Conservation (phyloP, 805 yeast genomes). For the Candida sonorensis region DNA sequence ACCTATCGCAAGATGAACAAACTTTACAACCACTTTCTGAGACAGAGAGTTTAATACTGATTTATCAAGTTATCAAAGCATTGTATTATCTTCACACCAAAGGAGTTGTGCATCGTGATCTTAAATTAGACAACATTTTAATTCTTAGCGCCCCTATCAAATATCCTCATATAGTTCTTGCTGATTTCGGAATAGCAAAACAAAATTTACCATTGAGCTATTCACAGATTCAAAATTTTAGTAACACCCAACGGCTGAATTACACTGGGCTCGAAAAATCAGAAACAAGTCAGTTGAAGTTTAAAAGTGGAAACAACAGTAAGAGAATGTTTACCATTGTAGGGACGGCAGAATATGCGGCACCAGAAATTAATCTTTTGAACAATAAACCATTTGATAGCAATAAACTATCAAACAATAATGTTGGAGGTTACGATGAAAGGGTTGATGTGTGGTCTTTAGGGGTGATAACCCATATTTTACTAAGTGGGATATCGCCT, state of each 20-base stretch:
- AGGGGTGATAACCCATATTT: conserved; percentile 52
- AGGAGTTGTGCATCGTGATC: conserved; percentile 58
- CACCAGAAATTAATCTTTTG: conserved; percentile 59
- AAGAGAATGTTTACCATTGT: conserved; percentile 23
- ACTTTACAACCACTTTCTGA: conserved; percentile 39
- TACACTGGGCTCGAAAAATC: conserved; percentile 5
- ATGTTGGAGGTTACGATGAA: conserved; percentile 37
- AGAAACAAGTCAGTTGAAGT: conserved; percentile 40
- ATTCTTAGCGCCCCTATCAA: conserved; percentile 47
- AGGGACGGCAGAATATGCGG: conserved; percentile 61
- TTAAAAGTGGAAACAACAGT: background rate
- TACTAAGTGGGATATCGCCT: conserved; percentile 60
- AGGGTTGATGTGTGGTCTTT: conserved; percentile 69
- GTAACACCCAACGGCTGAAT: background rate
- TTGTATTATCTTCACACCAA: conserved; percentile 45
- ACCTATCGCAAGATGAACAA: conserved; percentile 60
- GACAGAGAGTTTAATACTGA: conserved; percentile 44
- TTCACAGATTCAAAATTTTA: conserved; percentile 3
- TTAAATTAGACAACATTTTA: conserved; percentile 63
- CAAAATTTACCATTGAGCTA: conserved; percentile 6
- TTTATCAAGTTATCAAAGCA: conserved; percentile 52
- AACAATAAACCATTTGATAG: conserved; percentile 1
- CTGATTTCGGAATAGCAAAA: conserved; percentile 59
- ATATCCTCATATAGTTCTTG: conserved; percentile 47
- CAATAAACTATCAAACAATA: background rate